phyloP scores from a whole-genome alignment of 306 rosid genomes.

The Prunus armeniaca region DNA sequence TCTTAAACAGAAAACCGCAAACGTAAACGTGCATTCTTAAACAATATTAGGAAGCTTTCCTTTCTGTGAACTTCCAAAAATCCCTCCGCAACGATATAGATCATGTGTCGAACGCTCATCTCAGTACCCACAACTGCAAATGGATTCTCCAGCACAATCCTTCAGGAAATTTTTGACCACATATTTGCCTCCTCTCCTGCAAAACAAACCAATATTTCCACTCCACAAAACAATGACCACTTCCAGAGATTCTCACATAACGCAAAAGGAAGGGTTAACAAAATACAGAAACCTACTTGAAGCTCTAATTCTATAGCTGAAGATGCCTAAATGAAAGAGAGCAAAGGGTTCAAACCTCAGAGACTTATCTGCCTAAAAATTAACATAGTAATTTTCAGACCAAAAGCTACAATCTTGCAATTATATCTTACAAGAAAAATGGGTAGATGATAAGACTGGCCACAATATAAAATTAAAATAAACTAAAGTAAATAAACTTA shows the following conservation, averaged over 20 bases:
- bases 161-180: constrained; percentile 81
- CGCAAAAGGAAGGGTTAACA: constrained; percentile 19
- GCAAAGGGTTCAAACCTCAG: constrained; percentile 23
- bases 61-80: too few relatives aligned
- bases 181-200: constrained; percentile 78
- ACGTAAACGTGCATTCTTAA: too few relatives aligned
- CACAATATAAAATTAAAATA: constrained; percentile 21
- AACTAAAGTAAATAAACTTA: constrained; percentile 2
- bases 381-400: constrained; percentile 11
- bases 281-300: constrained; percentile 30
- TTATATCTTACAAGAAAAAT: constrained; percentile 20
- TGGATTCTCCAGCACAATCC: constrained; percentile 73
- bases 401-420: constrained; percentile 28
- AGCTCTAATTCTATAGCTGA: constrained; percentile 28
- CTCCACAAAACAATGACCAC: constrained; percentile 57
- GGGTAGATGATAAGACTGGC: constrained; percentile 21
- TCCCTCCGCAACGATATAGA: constrained; percentile 60
- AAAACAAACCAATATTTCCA: constrained; percentile 89
- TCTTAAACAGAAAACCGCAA: too few relatives aligned
- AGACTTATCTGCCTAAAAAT: constrained; percentile 10
- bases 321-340: constrained; percentile 2
- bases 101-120: constrained; percentile 46
- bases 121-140: constrained; percentile 86
- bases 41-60: too few relatives aligned
- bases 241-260: constrained; percentile 48